Conservation (phyloP, 768 basidiomycete genomes). For the Phlebiopsis flavidoalba region DNA sequence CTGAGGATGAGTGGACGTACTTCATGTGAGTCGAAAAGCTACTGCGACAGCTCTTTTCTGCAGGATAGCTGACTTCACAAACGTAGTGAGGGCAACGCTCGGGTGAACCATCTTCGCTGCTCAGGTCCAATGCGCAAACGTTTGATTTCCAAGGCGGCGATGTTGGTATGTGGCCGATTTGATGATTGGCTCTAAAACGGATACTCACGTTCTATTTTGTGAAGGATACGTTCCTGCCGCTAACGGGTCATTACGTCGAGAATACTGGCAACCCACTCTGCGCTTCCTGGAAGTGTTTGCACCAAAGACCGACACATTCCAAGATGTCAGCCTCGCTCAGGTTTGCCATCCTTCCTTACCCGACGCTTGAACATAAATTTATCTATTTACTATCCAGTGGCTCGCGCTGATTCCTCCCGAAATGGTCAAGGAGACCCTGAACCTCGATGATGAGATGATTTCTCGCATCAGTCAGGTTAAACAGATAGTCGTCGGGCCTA, state of each 20-base stretch:
- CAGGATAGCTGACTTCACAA: too few species aligned
- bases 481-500: slow-evolving; percentile 28
- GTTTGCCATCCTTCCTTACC: background rate
- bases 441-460: slow-evolving; percentile 33
- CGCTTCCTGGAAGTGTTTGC: slow-evolving; percentile 33
- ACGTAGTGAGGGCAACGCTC: slow-evolving; percentile 43
- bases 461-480: slow-evolving; percentile 34
- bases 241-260: slow-evolving; percentile 38
- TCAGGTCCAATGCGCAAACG: slow-evolving; percentile 44
- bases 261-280: slow-evolving; percentile 32
- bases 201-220: background rate
- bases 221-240: slow-evolving; percentile 50
- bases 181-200: too few species aligned
- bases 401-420: slow-evolving; percentile 41
- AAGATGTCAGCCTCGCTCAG: slow-evolving; percentile 29
- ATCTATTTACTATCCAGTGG: slow-evolving; percentile 25
- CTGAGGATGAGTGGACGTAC: slow-evolving; percentile 56
- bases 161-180: slow-evolving; percentile 30
- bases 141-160: slow-evolving; percentile 59
- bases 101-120: slow-evolving; percentile 55
- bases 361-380: background rate
- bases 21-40: slow-evolving; percentile 37
- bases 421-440: slow-evolving; percentile 41
- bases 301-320: slow-evolving; percentile 21
- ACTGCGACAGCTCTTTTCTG: too few species aligned